A percentile compares a stretch with the other conserved stretches of the same genome.
phyloP scores from a whole-genome alignment of 768 basidiomycete species.

The Boletus sp. region DNA sequence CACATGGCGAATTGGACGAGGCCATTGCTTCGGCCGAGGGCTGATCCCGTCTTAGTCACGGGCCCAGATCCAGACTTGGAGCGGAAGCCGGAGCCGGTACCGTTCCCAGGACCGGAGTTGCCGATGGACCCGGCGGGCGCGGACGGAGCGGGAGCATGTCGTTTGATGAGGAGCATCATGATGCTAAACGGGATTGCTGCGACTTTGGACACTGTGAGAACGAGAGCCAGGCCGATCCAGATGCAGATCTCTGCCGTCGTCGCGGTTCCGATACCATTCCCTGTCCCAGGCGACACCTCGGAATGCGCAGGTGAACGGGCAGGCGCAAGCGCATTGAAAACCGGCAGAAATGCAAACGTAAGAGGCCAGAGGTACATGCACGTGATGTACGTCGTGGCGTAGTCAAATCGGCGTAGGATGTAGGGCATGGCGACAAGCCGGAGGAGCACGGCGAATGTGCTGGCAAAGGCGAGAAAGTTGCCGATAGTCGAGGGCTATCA shows the following conservation, averaged over 20 bases:
- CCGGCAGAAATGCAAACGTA: neutral
- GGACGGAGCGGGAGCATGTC: constrained; percentile 39
- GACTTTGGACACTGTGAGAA: constrained; percentile 38
- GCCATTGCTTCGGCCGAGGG: constrained; percentile 39
- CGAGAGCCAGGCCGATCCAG: constrained; percentile 47
- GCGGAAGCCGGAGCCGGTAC: neutral
- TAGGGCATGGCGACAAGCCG: constrained; percentile 50
- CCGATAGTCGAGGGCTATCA: constrained; percentile 53
- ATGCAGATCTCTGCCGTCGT: constrained; percentile 23
- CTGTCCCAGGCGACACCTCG: neutral
- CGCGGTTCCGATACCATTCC: neutral
- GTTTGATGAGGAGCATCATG: constrained; percentile 58
- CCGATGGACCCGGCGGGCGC: neutral
- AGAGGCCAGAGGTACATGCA: constrained; percentile 9
- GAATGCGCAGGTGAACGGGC: neutral
- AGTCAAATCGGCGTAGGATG: constrained; percentile 10
- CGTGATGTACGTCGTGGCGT: neutral
- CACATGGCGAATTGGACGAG: constrained; percentile 59
- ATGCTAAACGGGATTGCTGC: constrained; percentile 37
- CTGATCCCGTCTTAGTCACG: neutral
- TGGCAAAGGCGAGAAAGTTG: constrained; percentile 50
- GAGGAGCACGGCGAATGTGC: constrained; percentile 43
- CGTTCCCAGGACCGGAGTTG: neutral
- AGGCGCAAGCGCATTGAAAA: constrained; percentile 3
- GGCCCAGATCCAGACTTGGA: neutral